Conservation (phyloP, 768 basidiomycete genomes). For the Pisolithus marmoratus region DNA sequence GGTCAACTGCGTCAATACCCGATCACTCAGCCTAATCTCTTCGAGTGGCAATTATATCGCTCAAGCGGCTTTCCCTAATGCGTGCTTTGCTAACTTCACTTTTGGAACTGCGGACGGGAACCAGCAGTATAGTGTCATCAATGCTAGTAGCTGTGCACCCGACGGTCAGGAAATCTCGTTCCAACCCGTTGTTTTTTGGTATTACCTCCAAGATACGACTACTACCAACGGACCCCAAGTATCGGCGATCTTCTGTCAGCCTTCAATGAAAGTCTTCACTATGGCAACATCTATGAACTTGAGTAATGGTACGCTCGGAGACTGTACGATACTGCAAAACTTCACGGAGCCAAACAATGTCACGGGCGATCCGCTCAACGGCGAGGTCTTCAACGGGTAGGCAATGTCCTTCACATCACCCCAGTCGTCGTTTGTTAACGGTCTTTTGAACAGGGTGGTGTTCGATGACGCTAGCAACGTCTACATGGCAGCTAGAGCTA, state of each 20-base stretch:
- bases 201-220: constrained; percentile 30
- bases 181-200: constrained; percentile 69
- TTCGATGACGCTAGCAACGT: constrained; percentile 33
- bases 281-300: constrained; percentile 41
- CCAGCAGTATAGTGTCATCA: constrained; percentile 47
- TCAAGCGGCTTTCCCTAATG: constrained; percentile 39
- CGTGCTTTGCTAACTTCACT: constrained; percentile 36
- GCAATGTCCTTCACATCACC: constrained; percentile 7
- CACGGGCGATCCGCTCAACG: constrained; percentile 38
- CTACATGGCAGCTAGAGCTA: constrained; percentile 49
- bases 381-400: constrained; percentile 57
- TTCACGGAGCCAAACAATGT: constrained; percentile 45
- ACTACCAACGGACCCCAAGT: constrained; percentile 33
- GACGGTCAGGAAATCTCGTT: constrained; percentile 30
- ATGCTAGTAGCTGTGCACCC: constrained; percentile 27
- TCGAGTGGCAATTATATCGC: constrained; percentile 30
- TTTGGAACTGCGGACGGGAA: constrained; percentile 35
- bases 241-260: constrained; percentile 52
- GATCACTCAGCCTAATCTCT: constrained; percentile 19
- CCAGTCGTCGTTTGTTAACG: not conserved
- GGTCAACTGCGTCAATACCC: constrained; percentile 42
- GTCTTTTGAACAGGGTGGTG: constrained; percentile 31
- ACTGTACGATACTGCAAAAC: constrained; percentile 29
- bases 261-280: constrained; percentile 39
- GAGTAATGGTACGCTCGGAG: constrained; percentile 35